Percentiles rank a stretch among this genome's conserved stretches.
Conservation (phyloP, 2,329 filamentous ascomycete species). For the Thielaviopsis euricoi region DNA sequence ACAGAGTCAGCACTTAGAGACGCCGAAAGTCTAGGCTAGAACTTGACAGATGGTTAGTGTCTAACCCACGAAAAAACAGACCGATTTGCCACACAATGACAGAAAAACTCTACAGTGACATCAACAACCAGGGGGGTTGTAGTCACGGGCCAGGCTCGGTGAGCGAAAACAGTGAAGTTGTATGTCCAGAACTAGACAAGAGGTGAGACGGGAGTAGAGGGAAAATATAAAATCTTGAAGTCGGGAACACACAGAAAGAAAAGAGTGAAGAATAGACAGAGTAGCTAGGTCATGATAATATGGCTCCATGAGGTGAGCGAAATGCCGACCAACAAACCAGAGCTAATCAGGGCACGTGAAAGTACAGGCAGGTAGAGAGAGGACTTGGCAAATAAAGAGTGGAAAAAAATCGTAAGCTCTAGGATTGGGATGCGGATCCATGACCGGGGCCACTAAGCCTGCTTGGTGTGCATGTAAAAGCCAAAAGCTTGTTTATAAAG, state of each 20-base stretch:
- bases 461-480: not conserved
- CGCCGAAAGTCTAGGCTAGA: not conserved
- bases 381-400: not conserved
- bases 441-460: not conserved
- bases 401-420: not conserved
- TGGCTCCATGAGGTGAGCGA: not conserved
- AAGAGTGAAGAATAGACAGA: not conserved
- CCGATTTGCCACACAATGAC: not conserved
- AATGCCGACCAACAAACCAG: not conserved
- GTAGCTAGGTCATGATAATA: not conserved
- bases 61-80: not conserved
- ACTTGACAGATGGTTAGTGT: not conserved
- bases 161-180: not conserved
- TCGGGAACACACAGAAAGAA: not conserved
- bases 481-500: not conserved
- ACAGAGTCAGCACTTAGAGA: not conserved
- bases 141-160: conserved; percentile 1
- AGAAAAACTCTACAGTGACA: not conserved
- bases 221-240: not conserved
- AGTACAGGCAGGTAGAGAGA: not conserved
- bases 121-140: not conserved
- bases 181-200: too few relatives aligned
- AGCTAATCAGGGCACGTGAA: not conserved
- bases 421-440: not conserved
- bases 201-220: too few relatives aligned